Conservation (phyloP, 768 basidiomycete species). For the Boletus fagicola region DNA sequence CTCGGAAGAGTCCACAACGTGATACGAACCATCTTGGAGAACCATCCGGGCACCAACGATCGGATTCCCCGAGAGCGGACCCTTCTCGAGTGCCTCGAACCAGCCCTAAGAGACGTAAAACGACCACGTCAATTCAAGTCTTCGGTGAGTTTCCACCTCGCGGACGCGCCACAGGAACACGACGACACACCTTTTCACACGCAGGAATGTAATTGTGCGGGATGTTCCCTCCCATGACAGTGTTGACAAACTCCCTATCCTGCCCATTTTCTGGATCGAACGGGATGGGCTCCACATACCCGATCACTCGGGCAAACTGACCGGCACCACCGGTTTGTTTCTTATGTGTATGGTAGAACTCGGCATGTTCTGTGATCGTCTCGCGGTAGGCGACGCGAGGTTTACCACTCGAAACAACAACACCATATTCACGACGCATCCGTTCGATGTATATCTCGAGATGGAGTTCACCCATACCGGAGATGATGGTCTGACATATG, state of each 20-base stretch:
- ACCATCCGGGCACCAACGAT: conserved; percentile 86
- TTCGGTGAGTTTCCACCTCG: background rate
- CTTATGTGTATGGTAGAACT: conserved; percentile 93
- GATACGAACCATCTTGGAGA: conserved; percentile 87
- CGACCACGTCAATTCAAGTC: background rate
- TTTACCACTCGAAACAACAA: conserved; percentile 90
- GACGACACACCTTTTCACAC: conserved; percentile 74
- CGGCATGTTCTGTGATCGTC: conserved; percentile 78
- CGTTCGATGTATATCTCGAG: conserved; percentile 99
- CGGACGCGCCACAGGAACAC: background rate
- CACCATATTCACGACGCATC: conserved; percentile 96
- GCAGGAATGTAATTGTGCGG: conserved; percentile 92
- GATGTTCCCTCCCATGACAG: conserved; percentile 90
- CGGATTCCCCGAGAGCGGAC: conserved; percentile 81
- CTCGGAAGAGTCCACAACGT: conserved; percentile 94
- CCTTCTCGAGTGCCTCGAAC: conserved; percentile 91
- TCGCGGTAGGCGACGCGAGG: conserved; percentile 97
- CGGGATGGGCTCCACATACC: conserved; percentile 87
- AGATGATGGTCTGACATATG: conserved; percentile 85
- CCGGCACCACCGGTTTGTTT: conserved; percentile 98
- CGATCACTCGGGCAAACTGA: conserved; percentile 92
- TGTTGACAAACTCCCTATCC: conserved; percentile 79
- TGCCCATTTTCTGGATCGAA: conserved; percentile 73
- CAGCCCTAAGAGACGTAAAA: conserved; percentile 63
- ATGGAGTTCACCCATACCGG: conserved; percentile 99